phyloP scores from a whole-genome alignment of 768 basidiomycete species.

The Termitomyces sp. region DNA sequence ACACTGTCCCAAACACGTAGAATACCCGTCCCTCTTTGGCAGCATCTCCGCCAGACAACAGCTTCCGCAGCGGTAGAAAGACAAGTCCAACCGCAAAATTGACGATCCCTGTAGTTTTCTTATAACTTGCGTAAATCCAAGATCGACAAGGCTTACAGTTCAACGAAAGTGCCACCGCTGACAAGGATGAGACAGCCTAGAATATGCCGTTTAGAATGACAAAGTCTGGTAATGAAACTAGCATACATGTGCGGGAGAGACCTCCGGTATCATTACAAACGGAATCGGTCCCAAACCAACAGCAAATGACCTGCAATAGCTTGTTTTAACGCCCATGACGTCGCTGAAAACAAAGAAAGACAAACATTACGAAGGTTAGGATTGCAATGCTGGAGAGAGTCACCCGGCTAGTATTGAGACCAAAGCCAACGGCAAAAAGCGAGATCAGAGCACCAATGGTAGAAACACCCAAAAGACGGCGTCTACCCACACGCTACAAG shows the following conservation, averaged over 20 bases:
- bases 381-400: conserved; percentile 69
- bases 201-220: neutral
- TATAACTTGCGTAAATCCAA: neutral
- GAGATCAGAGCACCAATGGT: conserved; percentile 61
- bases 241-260: conserved; percentile 75
- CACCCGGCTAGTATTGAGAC: conserved; percentile 56
- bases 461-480: conserved; percentile 61
- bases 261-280: conserved; percentile 88
- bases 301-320: conserved; percentile 68
- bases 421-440: conserved; percentile 62
- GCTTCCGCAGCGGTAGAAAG: conserved; percentile 81
- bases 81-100: conserved; percentile 83
- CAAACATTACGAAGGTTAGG: conserved; percentile 72
- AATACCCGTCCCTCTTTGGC: conserved; percentile 84
- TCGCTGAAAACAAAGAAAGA: neutral
- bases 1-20: conserved; percentile 68
- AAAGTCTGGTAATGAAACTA: neutral
- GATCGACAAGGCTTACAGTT: conserved; percentile 48
- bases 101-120: conserved; percentile 53
- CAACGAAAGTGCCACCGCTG: conserved; percentile 66
- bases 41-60: conserved; percentile 55
- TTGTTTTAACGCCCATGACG: neutral
- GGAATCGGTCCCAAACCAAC: conserved; percentile 89
- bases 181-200: conserved; percentile 77
- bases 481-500: conserved; percentile 66